These are phyloP conservation scores for Simmondsia chinensis DNA, from an alignment of 148 eudicot genomes.

Conservation along the genomic window DNA sequence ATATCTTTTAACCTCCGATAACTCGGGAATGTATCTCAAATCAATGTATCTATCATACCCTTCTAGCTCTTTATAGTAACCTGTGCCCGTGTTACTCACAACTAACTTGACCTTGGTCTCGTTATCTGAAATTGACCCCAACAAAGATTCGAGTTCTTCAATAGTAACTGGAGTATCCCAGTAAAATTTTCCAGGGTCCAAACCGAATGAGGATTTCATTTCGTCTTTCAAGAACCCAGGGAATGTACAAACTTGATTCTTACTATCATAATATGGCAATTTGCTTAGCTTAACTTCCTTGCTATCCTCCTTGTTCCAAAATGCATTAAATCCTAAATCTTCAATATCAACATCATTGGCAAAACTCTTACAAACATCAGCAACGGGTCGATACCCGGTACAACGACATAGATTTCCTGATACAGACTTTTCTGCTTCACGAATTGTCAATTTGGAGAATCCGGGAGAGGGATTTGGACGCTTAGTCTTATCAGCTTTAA, in stretches of 20 bases:
- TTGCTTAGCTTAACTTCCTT: conserved; percentile 28
- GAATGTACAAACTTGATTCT: conserved; percentile 21
- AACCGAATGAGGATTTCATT: conserved; percentile 10
- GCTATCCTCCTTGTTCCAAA: conserved; percentile 44
- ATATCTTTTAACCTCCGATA: conserved; percentile 28
- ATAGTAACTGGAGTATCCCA: conserved; percentile 48
- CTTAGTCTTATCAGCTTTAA: conserved; percentile 33
- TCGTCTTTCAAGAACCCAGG: conserved; percentile 36
- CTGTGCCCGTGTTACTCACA: conserved; percentile 51
- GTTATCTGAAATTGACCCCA: conserved; percentile 15
- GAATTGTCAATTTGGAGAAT: conserved; percentile 43
- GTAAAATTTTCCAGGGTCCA: conserved; percentile 22
- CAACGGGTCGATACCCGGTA: conserved; percentile 68
- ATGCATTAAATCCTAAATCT: conserved; percentile 59
- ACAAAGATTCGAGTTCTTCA: conserved; percentile 33
- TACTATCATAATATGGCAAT: conserved; percentile 33
- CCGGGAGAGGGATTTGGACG: conserved; percentile 27
- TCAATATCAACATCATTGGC: conserved; percentile 65
- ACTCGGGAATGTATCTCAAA: conserved; percentile 44
- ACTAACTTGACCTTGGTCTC: conserved; percentile 26
- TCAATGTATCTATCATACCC: conserved; percentile 45
- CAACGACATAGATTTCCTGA: conserved; percentile 67
- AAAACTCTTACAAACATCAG: conserved; percentile 72
- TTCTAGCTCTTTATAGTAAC: conserved; percentile 70
- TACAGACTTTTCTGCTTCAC: conserved; percentile 57